Base-by-base conservation (phyloP, 768 basidiomycete species). In the Hortiboletus flavorubellus region DNA sequence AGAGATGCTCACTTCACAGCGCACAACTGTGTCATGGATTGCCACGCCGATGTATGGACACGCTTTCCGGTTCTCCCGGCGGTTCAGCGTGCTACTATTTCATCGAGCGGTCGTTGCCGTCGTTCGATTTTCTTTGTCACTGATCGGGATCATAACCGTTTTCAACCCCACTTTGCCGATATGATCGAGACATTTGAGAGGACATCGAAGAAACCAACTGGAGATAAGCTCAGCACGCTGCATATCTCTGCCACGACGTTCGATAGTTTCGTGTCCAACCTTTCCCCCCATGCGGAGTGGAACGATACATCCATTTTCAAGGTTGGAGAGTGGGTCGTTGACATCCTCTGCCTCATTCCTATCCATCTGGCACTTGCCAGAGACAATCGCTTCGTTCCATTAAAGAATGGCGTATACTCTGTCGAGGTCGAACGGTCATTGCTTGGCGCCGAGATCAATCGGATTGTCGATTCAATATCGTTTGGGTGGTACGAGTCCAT, bases 401-500 rank as follows among this genome's bases (percentile, higher is more conserved):
- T 85, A 2, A 84, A 83, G 55, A 80, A 86, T 62, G 81, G 81
- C 0, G 72, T 84, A 1, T 73, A 69, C 34, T 83, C 82, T 0
- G 54, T 69, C 0, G 74, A 77, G 26, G 72, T 80, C 18, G 84
- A 86, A 56, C 75, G 74, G 49, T 73, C 77, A 1, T 65, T 86
- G 9, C 75, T 85, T 16, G 85, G 84, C 4, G 85, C 85, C 0
- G 80, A 82, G 38, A 78, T 86, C 38, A 76, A 73, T 48, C 73
- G 73, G 18, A 81, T 86, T 21, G 79, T 83, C 8, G 78, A 85
- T 59, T 72, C 65, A 31, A 66, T 86, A n/a, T 77, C 80, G 2
- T 76, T 86, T 50, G 83, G 83, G 9, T 86, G 84, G 84, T 85
- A 85, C 44, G 84, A 85, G 59, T 79, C 80, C 15, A 75, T 85